Conservation (phyloP, 1,284 basidiomycete species). For the Tetrapyrgos nigripes region DNA sequence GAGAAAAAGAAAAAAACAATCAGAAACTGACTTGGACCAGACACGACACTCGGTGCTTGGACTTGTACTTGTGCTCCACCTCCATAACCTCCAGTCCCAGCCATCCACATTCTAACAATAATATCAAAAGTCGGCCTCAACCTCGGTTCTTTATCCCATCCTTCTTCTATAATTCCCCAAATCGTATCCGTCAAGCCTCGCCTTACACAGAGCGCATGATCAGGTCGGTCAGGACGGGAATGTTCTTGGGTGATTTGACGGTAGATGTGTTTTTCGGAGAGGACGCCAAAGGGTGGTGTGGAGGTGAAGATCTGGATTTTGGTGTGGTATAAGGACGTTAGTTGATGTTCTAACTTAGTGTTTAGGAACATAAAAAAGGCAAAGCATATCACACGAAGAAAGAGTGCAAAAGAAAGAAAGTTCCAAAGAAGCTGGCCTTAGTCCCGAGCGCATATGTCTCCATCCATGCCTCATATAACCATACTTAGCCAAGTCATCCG, state of each 20-base stretch:
- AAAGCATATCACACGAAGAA: background rate
- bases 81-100: background rate
- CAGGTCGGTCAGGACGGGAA: constrained; percentile 30
- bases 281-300: constrained; percentile 28
- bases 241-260: constrained; percentile 27
- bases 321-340: background rate
- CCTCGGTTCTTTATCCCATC: constrained; percentile 28
- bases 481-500: too few species aligned
- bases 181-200: constrained; percentile 24
- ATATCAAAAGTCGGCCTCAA: constrained; percentile 29
- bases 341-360: too few species aligned
- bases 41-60: too few species aligned
- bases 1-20: background rate
- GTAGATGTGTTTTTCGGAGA: constrained; percentile 32
- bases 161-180: constrained; percentile 31
- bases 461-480: too few species aligned
- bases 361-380: too few species aligned
- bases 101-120: constrained; percentile 10
- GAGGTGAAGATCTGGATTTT: constrained; percentile 25
- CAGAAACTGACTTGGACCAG: background rate
- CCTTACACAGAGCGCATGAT: constrained; percentile 12
- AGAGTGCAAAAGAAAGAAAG: background rate
- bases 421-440: too few species aligned
- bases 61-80: background rate
- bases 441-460: too few species aligned